Evolutionary conservation across 768 basidiomycete species (phyloP).

Genomic region (Hemileccinum impolitum): DNA sequence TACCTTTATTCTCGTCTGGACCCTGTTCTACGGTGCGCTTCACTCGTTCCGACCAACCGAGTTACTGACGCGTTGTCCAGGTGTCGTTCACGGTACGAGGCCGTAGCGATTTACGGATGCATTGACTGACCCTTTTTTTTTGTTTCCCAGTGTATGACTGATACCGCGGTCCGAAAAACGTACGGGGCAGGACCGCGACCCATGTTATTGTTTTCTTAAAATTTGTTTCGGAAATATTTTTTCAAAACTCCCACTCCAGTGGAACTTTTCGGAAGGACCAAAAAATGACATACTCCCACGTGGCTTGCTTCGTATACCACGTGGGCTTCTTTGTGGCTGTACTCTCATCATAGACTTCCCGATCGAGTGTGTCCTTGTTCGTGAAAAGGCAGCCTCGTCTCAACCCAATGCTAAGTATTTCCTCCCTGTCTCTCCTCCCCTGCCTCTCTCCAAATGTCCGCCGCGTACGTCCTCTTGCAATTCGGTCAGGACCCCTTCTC

Average conservation of each 20-base stretch:
- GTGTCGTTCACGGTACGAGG: slow-evolving; percentile 47
- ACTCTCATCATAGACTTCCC: slow-evolving; percentile 29
- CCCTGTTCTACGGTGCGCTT: slow-evolving; percentile 80
- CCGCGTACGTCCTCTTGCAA: slow-evolving; percentile 53
- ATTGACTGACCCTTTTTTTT: slow-evolving; percentile 7
- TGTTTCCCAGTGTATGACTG: slow-evolving; percentile 40
- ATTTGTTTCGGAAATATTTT: neutral
- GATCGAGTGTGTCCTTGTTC: slow-evolving; percentile 42
- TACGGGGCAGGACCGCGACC: neutral
- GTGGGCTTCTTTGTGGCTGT: slow-evolving; percentile 33
- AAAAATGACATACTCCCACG: slow-evolving; percentile 32
- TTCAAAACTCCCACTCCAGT: slow-evolving; percentile 13
- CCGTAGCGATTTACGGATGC: neutral
- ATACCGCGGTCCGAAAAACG: slow-evolving; percentile 1
- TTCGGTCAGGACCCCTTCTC: slow-evolving; percentile 62
- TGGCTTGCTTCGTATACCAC: slow-evolving; percentile 31
- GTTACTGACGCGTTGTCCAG: slow-evolving; percentile 19
- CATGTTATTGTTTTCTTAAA: neutral
- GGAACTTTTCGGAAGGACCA: slow-evolving; percentile 9
- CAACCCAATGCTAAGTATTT: slow-evolving; percentile 7
- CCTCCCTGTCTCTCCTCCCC: slow-evolving; percentile 16
- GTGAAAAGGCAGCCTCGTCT: slow-evolving; percentile 30
- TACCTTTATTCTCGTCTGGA: slow-evolving; percentile 92
- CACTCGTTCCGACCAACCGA: neutral
- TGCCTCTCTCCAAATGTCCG: slow-evolving; percentile 31